Conservation (phyloP, 805 yeast species). For the Lachancea cidri region DNA sequence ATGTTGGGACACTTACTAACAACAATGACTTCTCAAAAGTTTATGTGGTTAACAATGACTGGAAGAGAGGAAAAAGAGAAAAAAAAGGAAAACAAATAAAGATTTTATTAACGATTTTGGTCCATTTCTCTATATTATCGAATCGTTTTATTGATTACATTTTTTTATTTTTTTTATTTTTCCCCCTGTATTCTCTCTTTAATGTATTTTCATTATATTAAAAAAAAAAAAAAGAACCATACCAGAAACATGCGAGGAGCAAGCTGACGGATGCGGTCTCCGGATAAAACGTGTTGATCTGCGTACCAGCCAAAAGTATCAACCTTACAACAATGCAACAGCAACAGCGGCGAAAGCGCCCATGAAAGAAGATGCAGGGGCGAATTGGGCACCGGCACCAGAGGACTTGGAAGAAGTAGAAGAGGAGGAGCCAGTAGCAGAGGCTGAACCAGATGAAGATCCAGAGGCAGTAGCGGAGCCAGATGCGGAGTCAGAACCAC, state of each 20-base stretch:
- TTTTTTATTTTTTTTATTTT: too few species aligned
- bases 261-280: neutral
- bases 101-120: neutral
- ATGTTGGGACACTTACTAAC: neutral
- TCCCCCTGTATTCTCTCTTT: too few species aligned
- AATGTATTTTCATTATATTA: neutral
- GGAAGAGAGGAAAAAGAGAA: too few species aligned
- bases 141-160: neutral
- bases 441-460: slow-evolving; percentile 33
- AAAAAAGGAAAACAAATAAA: too few species aligned
- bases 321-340: slow-evolving; percentile 45
- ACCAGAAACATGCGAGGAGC: neutral
- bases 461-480: slow-evolving; percentile 35
- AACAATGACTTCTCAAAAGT: neutral
- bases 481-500: slow-evolving; percentile 25
- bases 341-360: slow-evolving; percentile 47
- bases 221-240: neutral
- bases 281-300: neutral
- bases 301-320: neutral
- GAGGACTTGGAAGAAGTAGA: slow-evolving; percentile 21
- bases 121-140: neutral
- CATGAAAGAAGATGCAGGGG: slow-evolving; percentile 39
- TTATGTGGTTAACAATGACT: too few species aligned
- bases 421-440: slow-evolving; percentile 17
- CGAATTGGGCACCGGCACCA: slow-evolving; percentile 31